Base-by-base conservation (phyloP, 1,284 basidiomycete species). In the Earliella scabrosa region DNA sequence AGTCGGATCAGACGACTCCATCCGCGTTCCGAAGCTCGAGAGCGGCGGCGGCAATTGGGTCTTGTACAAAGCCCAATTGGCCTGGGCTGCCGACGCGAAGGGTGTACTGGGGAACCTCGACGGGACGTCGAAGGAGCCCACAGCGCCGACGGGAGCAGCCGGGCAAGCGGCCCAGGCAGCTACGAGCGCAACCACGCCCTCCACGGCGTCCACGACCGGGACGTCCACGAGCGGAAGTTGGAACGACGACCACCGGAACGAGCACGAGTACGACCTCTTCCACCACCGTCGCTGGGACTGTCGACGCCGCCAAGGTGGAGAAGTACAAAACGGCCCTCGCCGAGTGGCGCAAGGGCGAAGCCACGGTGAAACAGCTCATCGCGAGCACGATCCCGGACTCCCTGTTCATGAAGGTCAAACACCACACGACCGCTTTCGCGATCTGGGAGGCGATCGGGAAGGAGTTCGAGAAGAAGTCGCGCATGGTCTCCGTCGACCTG, bases 401-500 rank as follows among this genome's bases (percentile, higher is more conserved):
- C 5, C 50, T 59, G 0, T 56, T 59, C 45, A 54, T 59, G 35
- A 59, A 59, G 52, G 38, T 59, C 35, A 38, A 34, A 21, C n/a
- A 18, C 2, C n/a, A 52, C 5, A 13, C 40, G 6, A 54, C 48
- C 0, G 58, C 58, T 7, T 50, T 23, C 20, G 54, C 32, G 18
- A 58, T 62, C 48, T 67, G 64, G 60, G 31, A n/a, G 4, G 43
- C 55, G 6, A 43, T 66, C 11, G 31, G 45, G 2, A 32, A 44
- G 4, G 52, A 63, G 16, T 60, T 56, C 34, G 52, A 66, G 52
- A 18, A 40, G 20, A 55, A 59, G 24, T 61, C 61, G 18, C 39
- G 57, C 43, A 62, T 65, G 52, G 53, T 64, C 48, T 43, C 52
- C 11, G 56, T 67, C 5, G 59, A 68, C 41, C 50, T 69, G 5